Base-by-base conservation (phyloP, 2,329 filamentous ascomycete genomes). In the Fusarium pseudograminearum region DNA sequence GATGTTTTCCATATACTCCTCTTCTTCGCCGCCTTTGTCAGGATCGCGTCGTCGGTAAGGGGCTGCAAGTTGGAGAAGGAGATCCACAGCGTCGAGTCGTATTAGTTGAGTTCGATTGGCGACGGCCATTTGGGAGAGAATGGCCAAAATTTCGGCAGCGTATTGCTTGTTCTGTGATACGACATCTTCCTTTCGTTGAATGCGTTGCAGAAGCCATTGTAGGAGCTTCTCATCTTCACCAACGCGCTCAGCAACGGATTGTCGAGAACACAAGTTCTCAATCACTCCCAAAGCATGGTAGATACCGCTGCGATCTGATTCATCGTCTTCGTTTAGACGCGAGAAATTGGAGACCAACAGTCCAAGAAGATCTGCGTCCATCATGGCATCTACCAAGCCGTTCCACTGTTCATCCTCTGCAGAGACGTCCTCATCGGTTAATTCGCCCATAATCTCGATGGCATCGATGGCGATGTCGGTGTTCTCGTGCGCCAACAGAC, bases 91-190 rank as follows among this genome's bases (percentile, higher is more conserved):
- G 65, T 97, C 90, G 1, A 91, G 80, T 30, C 82, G 79, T 38
- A 88, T 87, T 7, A 97, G 82, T 47, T 85, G 85, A 24, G 81
- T 81, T 45, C 92, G 84, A 73, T 93, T 94, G 38, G 86, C 80
- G 0, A 86, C 70, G 5, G 92, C 93, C 3, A 89, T 89, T 78
- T 98, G 94, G 20, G 95, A 85, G 11, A 99, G 82, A 57, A 99
- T 96, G 15, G 95, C 94, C 4, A 99, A 84, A 10, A 98, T 88
- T 80, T 99, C 96, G 18, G 95, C 93, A 0, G 94, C 88, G 78
- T 98, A 99, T 78, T 98, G 95, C 78, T 96, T 97, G 78, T 99
- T 99, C 77, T 99, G 96, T 7, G 89, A 86, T 1, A 97, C 88
- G 0, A 84, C 83, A 6, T 82, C 82, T 77, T 97, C 93, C 52